These are phyloP conservation scores for Eucalyptus grandis DNA, from an alignment of 345 rosid species.

Conservation along the genomic window DNA sequence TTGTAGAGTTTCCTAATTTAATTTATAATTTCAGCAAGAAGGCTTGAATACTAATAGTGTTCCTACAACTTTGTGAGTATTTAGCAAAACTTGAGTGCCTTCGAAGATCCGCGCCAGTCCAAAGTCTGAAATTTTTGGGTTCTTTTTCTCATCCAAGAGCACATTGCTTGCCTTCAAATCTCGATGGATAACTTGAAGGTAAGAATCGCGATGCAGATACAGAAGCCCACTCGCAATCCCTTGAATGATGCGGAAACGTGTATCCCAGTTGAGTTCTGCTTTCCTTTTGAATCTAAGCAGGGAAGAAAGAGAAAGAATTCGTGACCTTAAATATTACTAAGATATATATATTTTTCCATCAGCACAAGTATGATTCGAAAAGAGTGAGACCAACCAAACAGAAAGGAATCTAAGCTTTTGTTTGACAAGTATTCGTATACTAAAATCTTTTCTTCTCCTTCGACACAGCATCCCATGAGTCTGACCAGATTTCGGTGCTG, in stretches of 20 bases:
- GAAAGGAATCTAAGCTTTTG: background rate
- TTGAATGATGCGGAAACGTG: conserved; percentile 3
- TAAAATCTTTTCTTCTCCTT: conserved; percentile 41
- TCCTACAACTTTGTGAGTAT: conserved; percentile 11
- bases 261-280: conserved; percentile 10
- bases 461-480: conserved; percentile 43
- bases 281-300: conserved; percentile 1
- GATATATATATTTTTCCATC: background rate
- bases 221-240: conserved; percentile 21
- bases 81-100: background rate
- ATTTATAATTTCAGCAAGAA: background rate
- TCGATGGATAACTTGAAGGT: conserved; percentile 18
- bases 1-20: background rate
- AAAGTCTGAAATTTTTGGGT: conserved; percentile 26
- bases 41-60: background rate
- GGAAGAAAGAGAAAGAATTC: background rate
- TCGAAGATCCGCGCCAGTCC: conserved; percentile 14
- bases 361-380: background rate
- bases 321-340: background rate
- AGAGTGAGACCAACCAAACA: background rate
- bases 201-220: conserved; percentile 20
- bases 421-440: conserved; percentile 26
- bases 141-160: conserved; percentile 12
- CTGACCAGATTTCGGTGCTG: conserved; percentile 59
- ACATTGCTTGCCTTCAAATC: conserved; percentile 20